These are phyloP conservation scores for Alternaria dauci DNA, from an alignment of 2,329 filamentous ascomycete genomes.

Conservation along the genomic window DNA sequence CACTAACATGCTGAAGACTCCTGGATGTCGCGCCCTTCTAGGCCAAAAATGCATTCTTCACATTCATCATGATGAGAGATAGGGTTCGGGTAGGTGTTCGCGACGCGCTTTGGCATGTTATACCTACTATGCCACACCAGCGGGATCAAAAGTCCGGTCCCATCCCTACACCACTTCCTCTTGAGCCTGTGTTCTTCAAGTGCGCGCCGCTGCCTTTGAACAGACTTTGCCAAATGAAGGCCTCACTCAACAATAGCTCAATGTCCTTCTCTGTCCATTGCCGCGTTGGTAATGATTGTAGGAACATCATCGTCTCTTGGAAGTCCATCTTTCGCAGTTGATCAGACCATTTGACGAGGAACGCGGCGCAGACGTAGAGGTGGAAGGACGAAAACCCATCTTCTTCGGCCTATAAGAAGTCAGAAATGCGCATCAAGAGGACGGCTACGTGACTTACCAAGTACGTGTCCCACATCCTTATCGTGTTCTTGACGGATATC, in stretches of 20 bases:
- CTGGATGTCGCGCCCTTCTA: not conserved
- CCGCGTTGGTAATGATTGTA: conserved; percentile 91
- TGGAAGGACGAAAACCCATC: conserved; percentile 99
- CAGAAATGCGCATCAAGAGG: conserved; percentile 14
- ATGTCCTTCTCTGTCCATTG: conserved; percentile 99
- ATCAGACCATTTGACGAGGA: conserved; percentile 97
- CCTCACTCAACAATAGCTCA: conserved; percentile 91
- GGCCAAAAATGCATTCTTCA: not conserved
- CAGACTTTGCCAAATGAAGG: conserved; percentile 97
- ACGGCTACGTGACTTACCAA: conserved; percentile 68
- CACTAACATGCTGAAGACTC: not conserved
- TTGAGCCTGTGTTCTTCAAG: conserved; percentile 59
- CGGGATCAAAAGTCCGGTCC: conserved; percentile 45
- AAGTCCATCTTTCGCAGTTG: conserved; percentile 98
- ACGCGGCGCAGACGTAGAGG: conserved; percentile 96
- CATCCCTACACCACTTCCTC: conserved; percentile 48
- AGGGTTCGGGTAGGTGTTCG: not conserved
- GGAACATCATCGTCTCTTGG: conserved; percentile 98
- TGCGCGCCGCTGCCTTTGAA: conserved; percentile 96
- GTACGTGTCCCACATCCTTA: conserved; percentile 99
- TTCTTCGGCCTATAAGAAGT: conserved; percentile 79
- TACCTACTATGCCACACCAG: conserved; percentile 20
- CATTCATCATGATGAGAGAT: not conserved
- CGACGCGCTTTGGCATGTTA: conserved; percentile 9
- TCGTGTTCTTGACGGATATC: conserved; percentile 94